Conservation (phyloP, 2,329 filamentous ascomycete species). For the Cytospora piceicola region DNA sequence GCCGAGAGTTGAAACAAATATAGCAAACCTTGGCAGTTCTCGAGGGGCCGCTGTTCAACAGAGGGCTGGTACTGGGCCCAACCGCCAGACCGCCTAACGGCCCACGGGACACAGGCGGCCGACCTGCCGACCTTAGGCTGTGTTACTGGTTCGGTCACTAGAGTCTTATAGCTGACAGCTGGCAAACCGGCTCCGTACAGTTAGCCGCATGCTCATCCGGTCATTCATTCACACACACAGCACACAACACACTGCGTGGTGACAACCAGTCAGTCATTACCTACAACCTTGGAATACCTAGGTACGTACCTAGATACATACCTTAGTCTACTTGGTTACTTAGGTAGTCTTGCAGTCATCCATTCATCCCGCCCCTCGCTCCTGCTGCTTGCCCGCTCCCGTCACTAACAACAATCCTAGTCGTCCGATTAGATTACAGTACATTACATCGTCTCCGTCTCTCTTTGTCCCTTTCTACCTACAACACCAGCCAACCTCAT, state of each 20-base stretch:
- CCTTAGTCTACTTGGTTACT: too few species aligned
- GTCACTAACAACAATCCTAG: background rate
- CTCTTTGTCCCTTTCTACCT: slow-evolving; percentile 14
- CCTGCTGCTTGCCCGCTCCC: background rate
- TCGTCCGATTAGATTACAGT: slow-evolving; percentile 23
- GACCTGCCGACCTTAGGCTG: background rate
- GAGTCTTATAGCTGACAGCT: background rate
- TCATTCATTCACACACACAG: too few species aligned
- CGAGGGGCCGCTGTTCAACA: too few species aligned
- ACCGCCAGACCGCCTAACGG: background rate
- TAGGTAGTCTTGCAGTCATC: background rate
- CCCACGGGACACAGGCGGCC: slow-evolving; percentile 1
- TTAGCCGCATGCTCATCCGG: too few species aligned
- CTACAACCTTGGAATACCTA: too few species aligned
- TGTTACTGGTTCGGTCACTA: too few species aligned
- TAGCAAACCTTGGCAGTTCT: too few species aligned
- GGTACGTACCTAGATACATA: too few species aligned
- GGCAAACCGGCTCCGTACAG: too few species aligned
- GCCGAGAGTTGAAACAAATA: too few species aligned
- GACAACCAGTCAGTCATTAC: too few species aligned
- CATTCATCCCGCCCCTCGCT: background rate
- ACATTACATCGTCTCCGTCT: slow-evolving; percentile 1
- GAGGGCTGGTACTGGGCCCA: background rate
- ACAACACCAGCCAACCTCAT: slow-evolving; percentile 9
- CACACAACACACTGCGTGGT: too few species aligned